Conservation (phyloP, 75 land plant genomes). For the Pinus albicaulis region DNA sequence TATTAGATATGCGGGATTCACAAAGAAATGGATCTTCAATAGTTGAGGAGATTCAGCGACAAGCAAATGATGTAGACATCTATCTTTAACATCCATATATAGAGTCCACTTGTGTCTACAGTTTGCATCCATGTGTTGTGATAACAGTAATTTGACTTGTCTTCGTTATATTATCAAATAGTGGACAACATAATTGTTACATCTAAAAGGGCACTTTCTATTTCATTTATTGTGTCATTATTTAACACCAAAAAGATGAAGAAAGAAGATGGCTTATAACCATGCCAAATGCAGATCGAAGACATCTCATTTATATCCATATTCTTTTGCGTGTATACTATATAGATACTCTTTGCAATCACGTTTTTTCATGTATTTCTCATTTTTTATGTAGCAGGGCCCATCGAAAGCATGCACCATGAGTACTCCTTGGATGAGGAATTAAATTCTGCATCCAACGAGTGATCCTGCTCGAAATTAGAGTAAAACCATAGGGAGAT, state of each 20-base stretch:
- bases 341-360: background rate
- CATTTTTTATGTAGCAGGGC: too few relatives aligned
- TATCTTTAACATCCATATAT: background rate
- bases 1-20: conserved; percentile 46
- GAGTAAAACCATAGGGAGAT: too few relatives aligned
- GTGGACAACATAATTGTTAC: too few relatives aligned
- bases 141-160: background rate
- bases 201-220: too few relatives aligned
- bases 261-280: background rate
- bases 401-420: too few relatives aligned
- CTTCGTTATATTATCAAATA: too few relatives aligned
- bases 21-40: conserved; percentile 43
- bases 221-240: too few relatives aligned
- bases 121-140: background rate
- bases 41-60: conserved; percentile 71
- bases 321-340: background rate
- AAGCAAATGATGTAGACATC: conserved; percentile 51
- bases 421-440: too few relatives aligned
- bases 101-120: background rate
- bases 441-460: too few relatives aligned
- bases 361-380: too few relatives aligned
- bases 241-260: background rate
- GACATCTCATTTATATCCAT: background rate
- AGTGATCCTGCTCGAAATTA: too few relatives aligned
- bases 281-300: background rate